Percentiles rank a stretch among this genome's conserved stretches.
phyloP scores from a whole-genome alignment of 129 eudicot genomes.

The carrot (Daucus carota) region DH1_v3.0 NC_030383.2:55831501-55832000 shows the following conservation, averaged over 20 bases:
- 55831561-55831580: not conserved
- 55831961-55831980: not conserved
- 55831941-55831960: not conserved
- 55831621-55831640: not conserved
- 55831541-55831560: not conserved
- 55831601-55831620: not conserved
- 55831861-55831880: not conserved
- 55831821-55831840: not conserved
- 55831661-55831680: not conserved
- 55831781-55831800: not conserved
- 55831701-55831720: not conserved
- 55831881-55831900: no score
- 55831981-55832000: not conserved
- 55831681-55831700: not conserved
- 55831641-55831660: not conserved
- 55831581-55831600: not conserved
- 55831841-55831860: not conserved
- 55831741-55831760: not conserved
- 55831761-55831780: not conserved
- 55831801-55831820: not conserved
- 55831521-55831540: not conserved
- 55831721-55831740: not conserved
- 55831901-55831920: no score
- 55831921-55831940: not conserved
- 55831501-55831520: not conserved